Conservation (phyloP, 805 yeast species). For the Millerozyma acaciae region DNA sequence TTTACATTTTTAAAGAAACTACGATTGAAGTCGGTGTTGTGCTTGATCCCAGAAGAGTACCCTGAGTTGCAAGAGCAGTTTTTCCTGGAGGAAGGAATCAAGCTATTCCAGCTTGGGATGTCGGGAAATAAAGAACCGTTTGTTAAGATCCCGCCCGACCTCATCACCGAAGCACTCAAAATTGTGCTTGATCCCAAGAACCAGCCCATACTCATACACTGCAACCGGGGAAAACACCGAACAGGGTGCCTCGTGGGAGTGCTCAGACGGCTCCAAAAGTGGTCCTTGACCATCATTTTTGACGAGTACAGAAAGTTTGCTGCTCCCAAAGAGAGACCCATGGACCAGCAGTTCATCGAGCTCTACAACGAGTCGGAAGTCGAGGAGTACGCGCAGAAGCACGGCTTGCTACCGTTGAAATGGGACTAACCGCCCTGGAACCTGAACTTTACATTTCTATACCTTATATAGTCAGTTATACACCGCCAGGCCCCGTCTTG, state of each 20-base stretch:
- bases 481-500: background rate
- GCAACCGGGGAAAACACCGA: constrained; percentile 95
- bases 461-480: constrained; percentile 1
- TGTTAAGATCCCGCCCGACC: constrained; percentile 63
- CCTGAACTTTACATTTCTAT: constrained; percentile 1
- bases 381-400: constrained; percentile 47
- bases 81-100: constrained; percentile 55
- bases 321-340: constrained; percentile 88
- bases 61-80: constrained; percentile 74
- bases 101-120: constrained; percentile 83
- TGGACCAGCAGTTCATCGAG: constrained; percentile 95
- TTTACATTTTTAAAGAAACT: constrained; percentile 64
- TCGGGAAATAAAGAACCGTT: constrained; percentile 95
- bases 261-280: constrained; percentile 77
- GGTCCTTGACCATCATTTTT: constrained; percentile 92
- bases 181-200: constrained; percentile 80
- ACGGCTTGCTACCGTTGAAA: constrained; percentile 60
- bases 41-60: constrained; percentile 87
- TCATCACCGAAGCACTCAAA: constrained; percentile 75
- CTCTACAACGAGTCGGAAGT: constrained; percentile 70
- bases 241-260: constrained; percentile 97
- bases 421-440: constrained; percentile 46
- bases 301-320: constrained; percentile 95
- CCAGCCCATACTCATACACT: constrained; percentile 90
- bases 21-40: constrained; percentile 68